Conservation (phyloP, 768 basidiomycete genomes). For the Calocera viscosa region DNA sequence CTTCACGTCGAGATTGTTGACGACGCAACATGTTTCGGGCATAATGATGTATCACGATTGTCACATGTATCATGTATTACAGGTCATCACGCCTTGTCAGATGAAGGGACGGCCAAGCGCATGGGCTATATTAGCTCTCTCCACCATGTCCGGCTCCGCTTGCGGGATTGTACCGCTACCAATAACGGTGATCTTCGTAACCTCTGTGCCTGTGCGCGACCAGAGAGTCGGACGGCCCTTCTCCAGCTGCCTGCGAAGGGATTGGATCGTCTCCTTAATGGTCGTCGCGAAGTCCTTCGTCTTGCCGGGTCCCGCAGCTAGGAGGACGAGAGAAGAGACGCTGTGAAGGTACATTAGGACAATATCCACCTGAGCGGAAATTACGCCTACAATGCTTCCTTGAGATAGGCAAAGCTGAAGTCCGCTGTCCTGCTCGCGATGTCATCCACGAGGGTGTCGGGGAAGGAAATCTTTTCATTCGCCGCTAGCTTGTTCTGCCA, state of each 20-base stretch:
- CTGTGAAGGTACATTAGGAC: slow-evolving; percentile 28
- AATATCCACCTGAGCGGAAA: not conserved
- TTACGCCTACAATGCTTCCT: slow-evolving; percentile 66
- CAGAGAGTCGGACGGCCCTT: slow-evolving; percentile 22
- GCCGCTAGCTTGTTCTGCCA: slow-evolving; percentile 65
- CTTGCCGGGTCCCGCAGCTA: slow-evolving; percentile 37
- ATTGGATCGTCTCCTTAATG: slow-evolving; percentile 47
- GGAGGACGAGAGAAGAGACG: slow-evolving; percentile 56
- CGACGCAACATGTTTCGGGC: no score
- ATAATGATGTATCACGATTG: not conserved
- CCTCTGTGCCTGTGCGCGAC: not conserved
- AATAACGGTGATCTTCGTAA: not conserved
- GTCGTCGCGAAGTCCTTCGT: slow-evolving; percentile 35
- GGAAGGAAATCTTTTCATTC: slow-evolving; percentile 54
- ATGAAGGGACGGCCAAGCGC: not conserved
- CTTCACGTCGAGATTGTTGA: no score
- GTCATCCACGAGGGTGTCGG: slow-evolving; percentile 48
- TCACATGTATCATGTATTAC: not conserved
- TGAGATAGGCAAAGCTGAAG: slow-evolving; percentile 81
- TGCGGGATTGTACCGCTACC: not conserved
- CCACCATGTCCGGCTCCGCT: not conserved
- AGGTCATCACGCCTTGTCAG: not conserved
- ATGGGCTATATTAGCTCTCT: not conserved
- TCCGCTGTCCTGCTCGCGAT: slow-evolving; percentile 47
- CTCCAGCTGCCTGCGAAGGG: slow-evolving; percentile 54